Percentiles rank a stretch among this genome's conserved stretches.
phyloP scores from a whole-genome alignment of 768 basidiomycete species.

The Russula emetica region DNA sequence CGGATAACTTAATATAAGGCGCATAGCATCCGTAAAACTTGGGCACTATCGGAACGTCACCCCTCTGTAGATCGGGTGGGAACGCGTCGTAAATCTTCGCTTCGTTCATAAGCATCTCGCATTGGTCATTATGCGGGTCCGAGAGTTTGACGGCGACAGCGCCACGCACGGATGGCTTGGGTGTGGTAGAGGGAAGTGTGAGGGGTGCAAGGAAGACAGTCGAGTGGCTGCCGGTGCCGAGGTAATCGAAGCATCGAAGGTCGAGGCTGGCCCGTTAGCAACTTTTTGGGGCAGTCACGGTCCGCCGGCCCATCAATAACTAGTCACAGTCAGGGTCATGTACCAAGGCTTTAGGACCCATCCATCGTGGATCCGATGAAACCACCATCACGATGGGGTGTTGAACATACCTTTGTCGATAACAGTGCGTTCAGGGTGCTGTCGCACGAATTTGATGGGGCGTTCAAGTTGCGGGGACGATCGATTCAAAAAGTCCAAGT shows the following conservation, averaged over 20 bases:
- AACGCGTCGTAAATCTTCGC: constrained; percentile 45
- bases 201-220: constrained; percentile 47
- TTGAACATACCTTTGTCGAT: constrained; percentile 1
- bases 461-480: neutral
- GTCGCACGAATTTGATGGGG: constrained; percentile 4
- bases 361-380: neutral
- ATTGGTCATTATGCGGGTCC: neutral
- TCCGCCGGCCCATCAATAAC: neutral
- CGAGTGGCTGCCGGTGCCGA: constrained; percentile 53
- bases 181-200: constrained; percentile 43
- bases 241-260: constrained; percentile 36
- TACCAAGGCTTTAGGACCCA: neutral
- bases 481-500: accelerated
- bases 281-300: neutral
- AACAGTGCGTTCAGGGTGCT: neutral
- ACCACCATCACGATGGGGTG: too few species aligned
- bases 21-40: constrained; percentile 63
- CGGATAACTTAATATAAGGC: constrained; percentile 27
- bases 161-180: neutral
- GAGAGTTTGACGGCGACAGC: constrained; percentile 34
- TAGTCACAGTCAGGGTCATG: neutral
- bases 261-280: constrained; percentile 35
- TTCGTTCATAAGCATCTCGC: constrained; percentile 35
- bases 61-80: constrained; percentile 44
- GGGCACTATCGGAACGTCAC: constrained; percentile 53